phyloP scores from a whole-genome alignment of 768 basidiomycete species.

The Calocera viscosa region DNA sequence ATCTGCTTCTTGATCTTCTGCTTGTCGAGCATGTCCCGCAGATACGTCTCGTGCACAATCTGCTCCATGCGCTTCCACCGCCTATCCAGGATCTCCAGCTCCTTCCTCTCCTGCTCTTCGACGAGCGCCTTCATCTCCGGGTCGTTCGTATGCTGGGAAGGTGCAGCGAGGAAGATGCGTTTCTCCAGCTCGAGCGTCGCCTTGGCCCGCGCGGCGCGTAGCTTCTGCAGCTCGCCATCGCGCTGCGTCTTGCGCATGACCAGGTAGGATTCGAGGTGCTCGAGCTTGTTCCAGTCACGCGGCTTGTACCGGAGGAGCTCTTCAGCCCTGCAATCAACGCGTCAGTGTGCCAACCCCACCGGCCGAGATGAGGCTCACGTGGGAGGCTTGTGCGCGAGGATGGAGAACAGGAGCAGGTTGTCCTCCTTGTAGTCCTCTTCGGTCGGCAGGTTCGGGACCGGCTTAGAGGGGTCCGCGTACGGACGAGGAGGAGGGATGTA shows the following conservation, averaged over 20 bases:
- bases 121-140: background rate
- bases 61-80: background rate
- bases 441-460: background rate
- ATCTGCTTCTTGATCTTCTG: background rate
- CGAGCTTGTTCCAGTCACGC: background rate
- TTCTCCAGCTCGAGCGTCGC: background rate
- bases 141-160: background rate
- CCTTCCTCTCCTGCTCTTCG: background rate
- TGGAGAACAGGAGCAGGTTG: background rate
- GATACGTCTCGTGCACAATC: background rate
- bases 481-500: background rate
- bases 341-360: background rate
- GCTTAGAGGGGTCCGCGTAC: background rate
- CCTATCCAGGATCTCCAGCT: background rate
- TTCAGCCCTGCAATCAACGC: background rate
- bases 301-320: background rate
- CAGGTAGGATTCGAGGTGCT: background rate
- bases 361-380: background rate
- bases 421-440: background rate
- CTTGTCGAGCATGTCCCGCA: background rate
- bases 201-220: background rate
- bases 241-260: background rate
- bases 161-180: background rate
- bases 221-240: background rate
- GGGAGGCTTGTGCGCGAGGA: conserved; percentile 1